These are phyloP conservation scores for Mangifera indica DNA, from an alignment of 345 rosid species.

Conservation along the genomic window DNA sequence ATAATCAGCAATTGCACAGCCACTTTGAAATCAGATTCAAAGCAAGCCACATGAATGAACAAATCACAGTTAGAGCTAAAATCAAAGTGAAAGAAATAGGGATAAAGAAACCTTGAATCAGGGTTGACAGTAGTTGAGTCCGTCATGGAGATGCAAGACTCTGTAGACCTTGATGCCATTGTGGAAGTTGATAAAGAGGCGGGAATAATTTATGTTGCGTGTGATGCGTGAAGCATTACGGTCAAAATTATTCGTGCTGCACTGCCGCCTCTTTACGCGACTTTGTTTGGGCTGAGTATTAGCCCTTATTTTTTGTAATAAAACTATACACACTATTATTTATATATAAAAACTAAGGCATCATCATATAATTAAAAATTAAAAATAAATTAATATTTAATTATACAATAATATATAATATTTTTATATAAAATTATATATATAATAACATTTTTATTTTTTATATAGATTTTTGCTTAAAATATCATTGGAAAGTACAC, in stretches of 20 bases:
- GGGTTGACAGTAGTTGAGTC: not conserved
- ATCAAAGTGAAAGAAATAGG: not conserved
- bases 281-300: not conserved
- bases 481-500: no score
- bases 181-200: not conserved
- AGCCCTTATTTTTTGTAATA: no score
- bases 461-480: no score
- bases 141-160: not conserved
- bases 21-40: not conserved
- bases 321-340: no score
- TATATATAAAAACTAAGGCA: no score
- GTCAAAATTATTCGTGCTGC: not conserved
- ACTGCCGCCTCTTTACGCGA: not conserved
- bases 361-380: no score
- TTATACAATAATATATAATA: no score
- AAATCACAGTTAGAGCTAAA: not conserved
- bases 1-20: constrained; percentile 2
- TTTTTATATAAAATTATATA: no score
- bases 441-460: no score
- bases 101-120: not conserved
- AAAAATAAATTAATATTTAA: no score
- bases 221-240: not conserved
- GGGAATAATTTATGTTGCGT: not conserved
- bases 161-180: not conserved
- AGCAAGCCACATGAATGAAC: not conserved